phyloP scores from a whole-genome alignment of 805 yeast genomes.

The Ogataea ganodermae region DNA sequence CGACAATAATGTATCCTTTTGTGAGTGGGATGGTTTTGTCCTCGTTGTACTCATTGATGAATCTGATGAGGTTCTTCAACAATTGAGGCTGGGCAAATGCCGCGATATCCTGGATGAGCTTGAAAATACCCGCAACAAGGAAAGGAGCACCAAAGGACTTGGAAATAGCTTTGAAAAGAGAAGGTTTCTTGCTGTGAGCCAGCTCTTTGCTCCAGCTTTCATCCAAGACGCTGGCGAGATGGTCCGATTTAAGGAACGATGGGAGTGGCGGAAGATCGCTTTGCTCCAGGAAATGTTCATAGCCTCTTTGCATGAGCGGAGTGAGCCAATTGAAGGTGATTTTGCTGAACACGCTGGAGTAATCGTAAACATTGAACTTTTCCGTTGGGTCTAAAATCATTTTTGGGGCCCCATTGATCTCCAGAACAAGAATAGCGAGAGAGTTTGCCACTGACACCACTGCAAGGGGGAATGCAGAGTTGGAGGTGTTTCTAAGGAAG shows the following conservation, averaged over 20 bases:
- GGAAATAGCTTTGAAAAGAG: conserved; percentile 49
- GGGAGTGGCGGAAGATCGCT: conserved; percentile 84
- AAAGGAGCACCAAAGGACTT: conserved; percentile 76
- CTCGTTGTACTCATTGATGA: conserved; percentile 52
- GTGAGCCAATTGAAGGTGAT: conserved; percentile 63
- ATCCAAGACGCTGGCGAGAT: conserved; percentile 51
- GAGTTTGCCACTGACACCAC: conserved; percentile 38
- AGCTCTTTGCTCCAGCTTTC: conserved; percentile 62
- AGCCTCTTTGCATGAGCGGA: conserved; percentile 56
- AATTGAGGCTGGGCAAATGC: conserved; percentile 89
- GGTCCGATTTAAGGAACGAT: conserved; percentile 55
- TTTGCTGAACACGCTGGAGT: conserved; percentile 52
- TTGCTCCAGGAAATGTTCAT: conserved; percentile 43
- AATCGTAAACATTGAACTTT: conserved; percentile 45
- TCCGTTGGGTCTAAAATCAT: conserved; percentile 34
- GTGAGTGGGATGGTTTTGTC: conserved; percentile 59
- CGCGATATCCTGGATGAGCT: conserved; percentile 71
- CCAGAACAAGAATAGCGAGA: conserved; percentile 45
- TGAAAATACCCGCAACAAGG: conserved; percentile 69
- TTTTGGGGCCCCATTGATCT: conserved; percentile 42
- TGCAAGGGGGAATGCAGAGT: conserved; percentile 34
- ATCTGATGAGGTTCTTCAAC: conserved; percentile 62
- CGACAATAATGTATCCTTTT: conserved; percentile 73
- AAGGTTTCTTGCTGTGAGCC: conserved; percentile 32
- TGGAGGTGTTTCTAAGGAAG: conserved; percentile 37